A percentile compares a stretch with the other conserved stretches of the same genome.
Evolutionary conservation across 306 rosid genomes (phyloP).

Genomic region (Casuarina equisetifolia): DNA sequence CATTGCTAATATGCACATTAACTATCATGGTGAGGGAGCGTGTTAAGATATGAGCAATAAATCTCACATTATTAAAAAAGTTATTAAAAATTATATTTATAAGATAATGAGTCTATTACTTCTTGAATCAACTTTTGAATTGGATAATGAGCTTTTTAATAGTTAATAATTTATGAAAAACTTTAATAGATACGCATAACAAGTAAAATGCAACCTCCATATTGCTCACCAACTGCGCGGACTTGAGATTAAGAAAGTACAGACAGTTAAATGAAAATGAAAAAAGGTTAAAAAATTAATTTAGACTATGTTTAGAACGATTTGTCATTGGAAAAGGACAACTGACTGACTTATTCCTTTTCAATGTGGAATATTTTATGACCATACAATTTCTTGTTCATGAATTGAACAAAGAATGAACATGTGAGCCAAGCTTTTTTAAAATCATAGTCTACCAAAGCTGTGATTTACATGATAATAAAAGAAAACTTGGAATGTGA

Average conservation of each 20-base stretch:
- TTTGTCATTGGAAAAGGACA: neutral
- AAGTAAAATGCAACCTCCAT: neutral
- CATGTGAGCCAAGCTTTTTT: neutral
- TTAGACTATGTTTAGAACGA: neutral
- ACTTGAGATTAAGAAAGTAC: constrained; percentile 2
- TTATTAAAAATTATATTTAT: no score
- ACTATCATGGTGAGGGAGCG: no score
- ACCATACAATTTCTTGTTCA: neutral
- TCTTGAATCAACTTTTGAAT: no score
- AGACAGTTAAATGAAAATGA: neutral
- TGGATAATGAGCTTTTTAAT: no score
- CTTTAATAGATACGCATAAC: no score
- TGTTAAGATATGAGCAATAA: no score
- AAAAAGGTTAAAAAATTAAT: neutral
- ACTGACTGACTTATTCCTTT: neutral
- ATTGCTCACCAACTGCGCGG: neutral
- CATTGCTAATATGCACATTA: no score
- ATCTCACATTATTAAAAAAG: no score
- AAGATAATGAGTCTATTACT: no score
- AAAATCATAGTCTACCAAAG: neutral
- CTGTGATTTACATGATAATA: neutral
- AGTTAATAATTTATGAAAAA: no score
- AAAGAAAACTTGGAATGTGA: neutral
- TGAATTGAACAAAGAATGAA: neutral
- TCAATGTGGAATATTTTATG: neutral